A percentile compares a stretch with the other conserved stretches of the same genome.
phyloP scores from a whole-genome alignment of 441 rosid genomes.

The Populus hybrid region DNA sequence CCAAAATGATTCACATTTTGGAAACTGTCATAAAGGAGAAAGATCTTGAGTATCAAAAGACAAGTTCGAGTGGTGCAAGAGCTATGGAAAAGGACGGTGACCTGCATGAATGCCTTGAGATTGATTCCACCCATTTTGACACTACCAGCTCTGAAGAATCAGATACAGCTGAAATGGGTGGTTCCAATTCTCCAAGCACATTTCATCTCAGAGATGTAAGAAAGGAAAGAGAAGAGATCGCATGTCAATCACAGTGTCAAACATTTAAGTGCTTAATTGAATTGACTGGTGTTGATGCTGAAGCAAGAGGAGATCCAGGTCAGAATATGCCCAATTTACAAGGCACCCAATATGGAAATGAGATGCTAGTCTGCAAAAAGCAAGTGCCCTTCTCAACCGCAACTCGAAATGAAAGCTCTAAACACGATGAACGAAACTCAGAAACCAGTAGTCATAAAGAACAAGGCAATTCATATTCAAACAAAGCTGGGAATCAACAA shows the following conservation, averaged over 20 bases:
- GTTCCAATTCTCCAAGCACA: constrained; percentile 19
- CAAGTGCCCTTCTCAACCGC: constrained; percentile 3
- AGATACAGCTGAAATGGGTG: constrained; percentile 33
- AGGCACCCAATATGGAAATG: constrained; percentile 17
- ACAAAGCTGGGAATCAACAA: constrained; percentile 34
- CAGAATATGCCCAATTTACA: constrained; percentile 12
- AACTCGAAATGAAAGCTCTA: constrained; percentile 15
- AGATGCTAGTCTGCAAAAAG: background rate
- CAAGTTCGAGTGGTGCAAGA: constrained; percentile 26
- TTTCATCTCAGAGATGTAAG: constrained; percentile 23
- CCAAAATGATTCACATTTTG: constrained; percentile 85
- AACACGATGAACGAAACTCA: constrained; percentile 24
- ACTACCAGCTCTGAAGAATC: constrained; percentile 72
- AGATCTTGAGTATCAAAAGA: constrained; percentile 33
- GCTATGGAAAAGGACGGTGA: constrained; percentile 29
- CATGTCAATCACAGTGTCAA: constrained; percentile 25
- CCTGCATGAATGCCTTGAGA: constrained; percentile 58
- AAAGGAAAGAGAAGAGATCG: constrained; percentile 23
- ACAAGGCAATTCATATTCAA: constrained; percentile 30
- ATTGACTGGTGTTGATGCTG: constrained; percentile 16
- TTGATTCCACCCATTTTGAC: constrained; percentile 57
- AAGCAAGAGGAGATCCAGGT: constrained; percentile 29
- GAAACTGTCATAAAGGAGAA: constrained; percentile 61
- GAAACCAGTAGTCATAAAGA: constrained; percentile 33
- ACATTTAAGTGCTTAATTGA: constrained; percentile 41